phyloP scores from a whole-genome alignment of 768 basidiomycete species.

The Psilocybe sp. region DNA sequence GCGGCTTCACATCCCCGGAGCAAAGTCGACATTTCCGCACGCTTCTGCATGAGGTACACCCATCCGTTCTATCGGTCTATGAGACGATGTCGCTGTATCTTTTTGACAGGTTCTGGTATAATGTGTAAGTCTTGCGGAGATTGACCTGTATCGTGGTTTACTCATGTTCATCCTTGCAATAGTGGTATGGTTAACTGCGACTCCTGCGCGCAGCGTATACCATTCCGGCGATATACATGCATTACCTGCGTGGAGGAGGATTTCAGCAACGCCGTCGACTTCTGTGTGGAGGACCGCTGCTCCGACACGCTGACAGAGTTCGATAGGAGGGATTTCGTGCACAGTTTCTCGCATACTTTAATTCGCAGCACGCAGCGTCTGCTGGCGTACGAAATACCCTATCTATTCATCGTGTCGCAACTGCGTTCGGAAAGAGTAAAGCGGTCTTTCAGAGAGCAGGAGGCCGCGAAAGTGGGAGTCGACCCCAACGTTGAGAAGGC shows the following conservation, averaged over 20 bases:
- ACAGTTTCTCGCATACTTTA: not conserved
- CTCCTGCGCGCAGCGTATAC: not conserved
- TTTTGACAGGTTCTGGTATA: not conserved
- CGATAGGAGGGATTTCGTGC: not conserved
- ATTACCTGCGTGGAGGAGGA: constrained; percentile 1
- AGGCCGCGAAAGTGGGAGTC: not conserved
- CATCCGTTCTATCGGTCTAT: not conserved
- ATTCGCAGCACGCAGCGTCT: not conserved
- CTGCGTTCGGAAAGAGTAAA: not conserved
- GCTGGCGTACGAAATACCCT: not conserved
- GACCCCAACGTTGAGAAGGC: no score
- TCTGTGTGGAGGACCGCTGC: not conserved
- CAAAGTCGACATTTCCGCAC: no score
- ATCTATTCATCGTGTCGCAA: not conserved
- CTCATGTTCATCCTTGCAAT: no score
- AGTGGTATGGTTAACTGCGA: not conserved
- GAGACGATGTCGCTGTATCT: not conserved
- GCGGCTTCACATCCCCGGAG: no score
- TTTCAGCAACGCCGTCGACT: not conserved
- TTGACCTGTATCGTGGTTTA: not conserved
- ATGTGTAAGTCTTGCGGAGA: not conserved
- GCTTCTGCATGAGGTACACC: not conserved
- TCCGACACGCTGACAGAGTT: not conserved
- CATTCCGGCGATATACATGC: not conserved
- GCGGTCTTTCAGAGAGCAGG: not conserved